These are phyloP conservation scores for Omphalotus guepiniiformis DNA, from an alignment of 768 basidiomycete genomes.

Conservation along the genomic window DNA sequence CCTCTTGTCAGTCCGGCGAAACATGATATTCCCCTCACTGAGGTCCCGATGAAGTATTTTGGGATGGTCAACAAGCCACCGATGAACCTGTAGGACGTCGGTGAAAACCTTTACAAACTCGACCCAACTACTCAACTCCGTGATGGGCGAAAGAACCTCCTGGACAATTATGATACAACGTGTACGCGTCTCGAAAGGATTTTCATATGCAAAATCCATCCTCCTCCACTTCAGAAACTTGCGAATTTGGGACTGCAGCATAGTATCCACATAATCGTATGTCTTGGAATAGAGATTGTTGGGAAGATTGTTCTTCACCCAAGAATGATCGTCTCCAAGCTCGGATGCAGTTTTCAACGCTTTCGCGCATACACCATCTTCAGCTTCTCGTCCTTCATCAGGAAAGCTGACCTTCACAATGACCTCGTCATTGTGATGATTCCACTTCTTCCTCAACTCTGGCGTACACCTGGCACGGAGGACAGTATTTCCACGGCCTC, in stretches of 20 bases:
- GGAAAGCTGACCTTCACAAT: slow-evolving; percentile 8
- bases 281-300: neutral
- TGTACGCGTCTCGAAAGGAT: neutral
- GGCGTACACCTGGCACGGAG: neutral
- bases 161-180: slow-evolving; percentile 2
- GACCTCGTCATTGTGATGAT: neutral
- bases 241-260: neutral
- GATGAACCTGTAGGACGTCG: slow-evolving; percentile 8
- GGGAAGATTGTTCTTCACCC: slow-evolving; percentile 6
- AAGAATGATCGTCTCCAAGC: neutral
- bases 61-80: slow-evolving; percentile 3
- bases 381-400: neutral
- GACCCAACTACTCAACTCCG: neutral
- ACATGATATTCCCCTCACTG: slow-evolving; percentile 12
- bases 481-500: neutral
- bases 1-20: slow-evolving; percentile 7
- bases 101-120: slow-evolving; percentile 5
- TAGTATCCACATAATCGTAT: neutral
- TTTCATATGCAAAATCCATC: too few species aligned
- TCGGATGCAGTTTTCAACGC: neutral
- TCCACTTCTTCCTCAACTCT: neutral
- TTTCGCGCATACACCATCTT: neutral
- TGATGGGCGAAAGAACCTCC: slow-evolving; percentile 2
- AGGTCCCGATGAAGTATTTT: slow-evolving; percentile 12
- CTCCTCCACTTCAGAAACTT: slow-evolving; percentile 16